Evolutionary conservation across 2,329 filamentous ascomycete genomes (phyloP).

Genomic region (Saccharata proteae): DNA sequence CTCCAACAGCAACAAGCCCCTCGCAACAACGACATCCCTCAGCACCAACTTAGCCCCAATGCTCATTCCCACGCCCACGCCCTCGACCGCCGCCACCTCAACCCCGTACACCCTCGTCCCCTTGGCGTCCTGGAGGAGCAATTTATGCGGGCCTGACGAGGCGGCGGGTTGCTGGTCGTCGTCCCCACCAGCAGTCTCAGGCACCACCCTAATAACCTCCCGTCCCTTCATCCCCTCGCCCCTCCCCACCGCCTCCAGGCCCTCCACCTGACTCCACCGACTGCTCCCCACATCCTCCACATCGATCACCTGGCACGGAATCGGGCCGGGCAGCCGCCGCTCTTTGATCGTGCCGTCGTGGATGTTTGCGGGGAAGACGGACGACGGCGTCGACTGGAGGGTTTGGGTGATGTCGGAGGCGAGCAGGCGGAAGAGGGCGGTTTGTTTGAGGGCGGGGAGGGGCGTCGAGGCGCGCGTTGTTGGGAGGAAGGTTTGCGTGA

Average conservation of each 20-base stretch:
- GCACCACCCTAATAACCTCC: conserved; percentile 65
- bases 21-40: conserved; percentile 51
- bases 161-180: conserved; percentile 32
- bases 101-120: conserved; percentile 64
- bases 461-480: conserved; percentile 45
- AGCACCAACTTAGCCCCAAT: conserved; percentile 78
- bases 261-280: conserved; percentile 79
- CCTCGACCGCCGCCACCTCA: conserved; percentile 42
- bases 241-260: conserved; percentile 59
- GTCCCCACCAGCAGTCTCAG: conserved; percentile 10
- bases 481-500: conserved; percentile 49
- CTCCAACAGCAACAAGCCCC: conserved; percentile 70
- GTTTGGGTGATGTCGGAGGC: conserved; percentile 62
- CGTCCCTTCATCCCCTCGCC: conserved; percentile 65
- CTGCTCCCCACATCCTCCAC: conserved; percentile 71
- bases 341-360: conserved; percentile 44
- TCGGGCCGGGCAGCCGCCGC: conserved; percentile 43
- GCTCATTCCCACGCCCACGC: conserved; percentile 63
- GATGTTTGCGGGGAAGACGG: conserved; percentile 47
- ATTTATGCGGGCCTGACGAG: conserved; percentile 69
- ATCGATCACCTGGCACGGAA: conserved; percentile 73
- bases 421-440: conserved; percentile 69
- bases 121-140: conserved; percentile 67
- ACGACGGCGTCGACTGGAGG: conserved; percentile 27
- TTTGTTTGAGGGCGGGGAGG: conserved; percentile 61